Percentiles rank a stretch among this genome's conserved stretches.
These are phyloP conservation scores for Russula emetica DNA, from an alignment of 768 basidiomycete genomes.

Conservation along the genomic window DNA sequence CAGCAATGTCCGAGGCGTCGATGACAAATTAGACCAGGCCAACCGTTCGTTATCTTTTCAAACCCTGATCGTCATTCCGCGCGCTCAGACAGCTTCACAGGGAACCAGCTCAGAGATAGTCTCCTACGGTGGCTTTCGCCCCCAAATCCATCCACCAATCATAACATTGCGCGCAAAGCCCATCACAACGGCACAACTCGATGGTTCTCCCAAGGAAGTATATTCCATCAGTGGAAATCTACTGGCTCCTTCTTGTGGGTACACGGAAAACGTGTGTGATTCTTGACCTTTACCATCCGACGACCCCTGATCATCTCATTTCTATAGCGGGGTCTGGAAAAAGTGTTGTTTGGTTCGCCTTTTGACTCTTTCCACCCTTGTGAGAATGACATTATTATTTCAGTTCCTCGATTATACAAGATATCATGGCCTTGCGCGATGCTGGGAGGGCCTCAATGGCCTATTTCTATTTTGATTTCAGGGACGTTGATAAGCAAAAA, in stretches of 20 bases:
- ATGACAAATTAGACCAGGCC: background rate
- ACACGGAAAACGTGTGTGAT: background rate
- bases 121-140: slow-evolving; percentile 3
- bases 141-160: background rate
- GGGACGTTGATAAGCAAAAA: slow-evolving; percentile 6
- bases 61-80: background rate
- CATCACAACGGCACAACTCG: background rate
- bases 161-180: background rate
- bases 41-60: background rate
- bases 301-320: background rate
- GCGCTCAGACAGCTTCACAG: background rate
- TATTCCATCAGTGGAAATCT: background rate
- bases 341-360: background rate
- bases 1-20: too few relatives aligned
- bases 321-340: background rate
- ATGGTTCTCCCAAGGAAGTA: slow-evolving; percentile 2
- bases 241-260: background rate
- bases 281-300: background rate
- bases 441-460: slow-evolving; percentile 1
- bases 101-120: background rate
- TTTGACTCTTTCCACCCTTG: background rate
- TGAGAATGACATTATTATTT: background rate
- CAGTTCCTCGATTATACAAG: slow-evolving; percentile 3
- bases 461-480: slow-evolving; percentile 13
- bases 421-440: background rate